Conservation (phyloP, 2,329 filamentous ascomycete genomes). For the Phialophora verrucosa region DNA sequence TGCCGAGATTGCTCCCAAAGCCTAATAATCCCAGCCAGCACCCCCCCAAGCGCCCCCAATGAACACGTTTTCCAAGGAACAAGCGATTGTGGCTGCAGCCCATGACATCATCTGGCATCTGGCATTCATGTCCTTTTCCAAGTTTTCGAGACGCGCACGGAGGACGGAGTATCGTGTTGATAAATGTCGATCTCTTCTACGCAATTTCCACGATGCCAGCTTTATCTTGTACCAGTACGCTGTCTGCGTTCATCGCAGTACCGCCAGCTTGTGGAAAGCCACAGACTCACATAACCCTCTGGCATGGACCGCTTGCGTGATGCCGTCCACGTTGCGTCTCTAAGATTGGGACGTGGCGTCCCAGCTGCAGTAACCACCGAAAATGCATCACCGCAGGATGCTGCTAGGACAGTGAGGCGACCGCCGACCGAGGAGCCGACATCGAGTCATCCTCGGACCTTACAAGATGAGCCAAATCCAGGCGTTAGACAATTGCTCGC, state of each 20-base stretch:
- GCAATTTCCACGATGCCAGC: conserved; percentile 10
- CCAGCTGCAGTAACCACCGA: conserved; percentile 15
- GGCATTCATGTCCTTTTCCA: conserved; percentile 11
- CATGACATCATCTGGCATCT: conserved; percentile 13
- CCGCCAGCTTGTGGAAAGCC: neutral
- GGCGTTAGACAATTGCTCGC: neutral
- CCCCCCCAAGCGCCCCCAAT: too few relatives aligned
- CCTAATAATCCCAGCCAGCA: too few relatives aligned
- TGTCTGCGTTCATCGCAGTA: conserved; percentile 15
- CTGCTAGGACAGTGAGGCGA: neutral
- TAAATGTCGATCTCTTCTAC: conserved; percentile 13
- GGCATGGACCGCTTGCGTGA: conserved; percentile 15
- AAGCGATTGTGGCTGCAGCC: too few relatives aligned
- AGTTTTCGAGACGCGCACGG: conserved; percentile 14
- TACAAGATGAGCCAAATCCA: conserved; percentile 2
- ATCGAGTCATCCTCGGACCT: conserved; percentile 4
- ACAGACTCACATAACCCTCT: conserved; percentile 11
- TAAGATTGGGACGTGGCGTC: neutral
- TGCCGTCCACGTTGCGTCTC: conserved; percentile 12
- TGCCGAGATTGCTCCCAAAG: too few relatives aligned
- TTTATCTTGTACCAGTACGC: conserved; percentile 2
- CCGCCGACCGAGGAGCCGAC: conserved; percentile 4
- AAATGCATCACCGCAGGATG: conserved; percentile 8
- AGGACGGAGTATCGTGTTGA: neutral
- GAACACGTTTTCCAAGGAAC: too few relatives aligned